Evolutionary conservation across 768 basidiomycete genomes (phyloP).

Genomic region (Dacryopinax spathularia): DNA sequence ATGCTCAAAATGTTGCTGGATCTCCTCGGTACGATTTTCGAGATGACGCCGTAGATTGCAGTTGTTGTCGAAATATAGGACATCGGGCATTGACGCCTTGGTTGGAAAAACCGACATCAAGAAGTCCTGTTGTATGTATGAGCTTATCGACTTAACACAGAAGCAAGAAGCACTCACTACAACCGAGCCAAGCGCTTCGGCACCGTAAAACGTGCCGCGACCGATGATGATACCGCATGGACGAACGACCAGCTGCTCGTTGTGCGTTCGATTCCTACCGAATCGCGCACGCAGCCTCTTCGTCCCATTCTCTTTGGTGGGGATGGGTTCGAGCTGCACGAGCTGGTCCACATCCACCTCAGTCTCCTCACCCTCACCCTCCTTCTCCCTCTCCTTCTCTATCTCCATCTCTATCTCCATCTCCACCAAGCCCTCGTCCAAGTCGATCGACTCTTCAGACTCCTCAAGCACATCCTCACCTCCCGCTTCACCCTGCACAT

Average conservation of each 20-base stretch:
- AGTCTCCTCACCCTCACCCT: no score
- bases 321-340: neutral
- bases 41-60: slow-evolving; percentile 12
- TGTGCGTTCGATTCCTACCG: slow-evolving; percentile 19
- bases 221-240: slow-evolving; percentile 16
- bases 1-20: slow-evolving; percentile 12
- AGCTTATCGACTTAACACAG: no score
- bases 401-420: no score
- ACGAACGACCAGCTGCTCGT: slow-evolving; percentile 21
- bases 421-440: no score
- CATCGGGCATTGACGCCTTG: neutral
- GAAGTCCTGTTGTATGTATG: no score
- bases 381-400: no score
- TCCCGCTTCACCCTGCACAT: no score
- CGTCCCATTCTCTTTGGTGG: neutral
- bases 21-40: neutral
- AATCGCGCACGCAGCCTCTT: slow-evolving; percentile 15
- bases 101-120: neutral
- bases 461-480: no score
- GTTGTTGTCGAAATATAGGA: slow-evolving; percentile 14
- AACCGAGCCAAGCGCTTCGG: slow-evolving; percentile 14
- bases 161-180: slow-evolving; percentile 7
- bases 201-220: slow-evolving; percentile 18
- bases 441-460: no score
- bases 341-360: neutral